phyloP scores from a whole-genome alignment of 306 rosid species.

The Hippophae rhamnoides region DNA sequence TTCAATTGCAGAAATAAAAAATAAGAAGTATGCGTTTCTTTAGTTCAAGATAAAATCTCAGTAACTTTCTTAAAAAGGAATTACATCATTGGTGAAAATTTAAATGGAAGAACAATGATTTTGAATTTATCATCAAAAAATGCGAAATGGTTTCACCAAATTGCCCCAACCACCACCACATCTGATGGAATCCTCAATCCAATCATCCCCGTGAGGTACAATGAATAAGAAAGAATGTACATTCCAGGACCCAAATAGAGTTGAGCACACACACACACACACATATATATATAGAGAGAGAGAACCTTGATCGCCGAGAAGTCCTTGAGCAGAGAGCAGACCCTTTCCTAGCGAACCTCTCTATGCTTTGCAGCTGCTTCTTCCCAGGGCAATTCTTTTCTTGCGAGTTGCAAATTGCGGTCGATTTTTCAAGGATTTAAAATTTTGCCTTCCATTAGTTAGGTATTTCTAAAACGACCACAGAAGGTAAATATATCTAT shows the following conservation, averaged over 20 bases:
- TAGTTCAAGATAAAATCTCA: too few species aligned
- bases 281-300: background rate
- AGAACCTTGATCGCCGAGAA: background rate
- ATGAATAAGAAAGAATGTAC: background rate
- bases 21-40: too few species aligned
- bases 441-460: too few species aligned
- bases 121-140: slow-evolving; percentile 2
- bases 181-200: background rate
- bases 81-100: background rate
- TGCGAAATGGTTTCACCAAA: slow-evolving; percentile 1
- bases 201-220: background rate
- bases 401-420: too few species aligned
- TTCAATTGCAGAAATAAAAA: too few species aligned
- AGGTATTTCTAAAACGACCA: too few species aligned
- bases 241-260: background rate
- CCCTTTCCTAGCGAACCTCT: background rate
- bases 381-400: too few species aligned
- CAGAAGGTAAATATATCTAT: too few species aligned
- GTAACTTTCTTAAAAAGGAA: too few species aligned
- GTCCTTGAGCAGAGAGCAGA: background rate
- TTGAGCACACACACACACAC: too few species aligned
- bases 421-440: too few species aligned
- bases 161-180: background rate
- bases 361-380: too few species aligned
- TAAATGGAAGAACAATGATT: background rate